Conservation (phyloP, 2,329 filamentous ascomycete genomes). For the Nemania sp. region DNA sequence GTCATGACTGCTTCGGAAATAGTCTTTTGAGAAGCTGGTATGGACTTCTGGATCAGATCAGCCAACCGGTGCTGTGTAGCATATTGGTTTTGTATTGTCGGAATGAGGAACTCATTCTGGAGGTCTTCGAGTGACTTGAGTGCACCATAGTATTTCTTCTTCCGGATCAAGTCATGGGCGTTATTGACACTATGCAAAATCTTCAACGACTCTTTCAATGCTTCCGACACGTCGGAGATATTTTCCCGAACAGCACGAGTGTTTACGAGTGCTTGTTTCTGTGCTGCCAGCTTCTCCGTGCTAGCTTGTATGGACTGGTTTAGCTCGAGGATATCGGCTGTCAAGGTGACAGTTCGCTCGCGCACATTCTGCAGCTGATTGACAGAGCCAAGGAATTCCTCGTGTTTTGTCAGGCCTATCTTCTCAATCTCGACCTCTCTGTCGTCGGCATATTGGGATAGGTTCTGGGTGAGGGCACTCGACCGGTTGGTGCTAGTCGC, state of each 20-base stretch:
- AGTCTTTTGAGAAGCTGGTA: conserved; percentile 89
- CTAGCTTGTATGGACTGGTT: conserved; percentile 96
- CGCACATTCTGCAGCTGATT: conserved; percentile 93
- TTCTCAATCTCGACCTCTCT: conserved; percentile 92
- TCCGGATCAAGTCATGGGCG: conserved; percentile 88
- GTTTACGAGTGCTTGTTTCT: conserved; percentile 94
- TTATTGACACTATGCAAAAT: conserved; percentile 94
- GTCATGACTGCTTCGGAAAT: conserved; percentile 98
- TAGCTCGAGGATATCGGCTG: conserved; percentile 88
- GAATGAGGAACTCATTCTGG: conserved; percentile 90
- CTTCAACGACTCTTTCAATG: conserved; percentile 89
- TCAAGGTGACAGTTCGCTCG: conserved; percentile 89
- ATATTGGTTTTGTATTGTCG: conserved; percentile 80
- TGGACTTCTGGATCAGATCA: conserved; percentile 94
- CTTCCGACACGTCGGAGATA: conserved; percentile 90
- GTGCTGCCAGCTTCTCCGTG: conserved; percentile 91
- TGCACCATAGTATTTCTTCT: conserved; percentile 96
- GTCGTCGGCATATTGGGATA: conserved; percentile 84
- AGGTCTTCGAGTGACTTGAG: conserved; percentile 94
- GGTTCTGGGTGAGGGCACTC: conserved; percentile 78
- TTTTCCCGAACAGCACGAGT: conserved; percentile 93
- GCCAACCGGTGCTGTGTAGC: conserved; percentile 95
- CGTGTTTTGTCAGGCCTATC: conserved; percentile 95
- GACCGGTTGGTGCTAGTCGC: conserved; percentile 81
- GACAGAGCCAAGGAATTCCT: conserved; percentile 94